Evolutionary conservation across 495 filamentous ascomycete species (phyloP).

Genomic region (Lepidopterella palustris): DNA sequence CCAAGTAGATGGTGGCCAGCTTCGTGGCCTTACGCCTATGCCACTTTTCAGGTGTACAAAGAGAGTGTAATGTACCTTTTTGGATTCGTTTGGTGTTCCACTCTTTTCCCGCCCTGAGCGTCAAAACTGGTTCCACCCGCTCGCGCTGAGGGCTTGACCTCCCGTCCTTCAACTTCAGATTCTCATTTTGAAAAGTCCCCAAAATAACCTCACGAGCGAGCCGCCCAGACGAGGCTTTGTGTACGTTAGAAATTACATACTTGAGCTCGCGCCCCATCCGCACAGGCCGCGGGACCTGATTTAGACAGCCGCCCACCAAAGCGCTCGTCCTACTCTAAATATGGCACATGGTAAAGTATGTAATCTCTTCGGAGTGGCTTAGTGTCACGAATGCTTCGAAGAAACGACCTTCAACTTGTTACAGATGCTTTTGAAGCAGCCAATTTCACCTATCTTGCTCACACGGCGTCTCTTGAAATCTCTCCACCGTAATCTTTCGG

Average conservation of each 20-base stretch:
- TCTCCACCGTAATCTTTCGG: background rate
- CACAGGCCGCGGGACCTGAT: constrained; percentile 7
- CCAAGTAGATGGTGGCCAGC: no score
- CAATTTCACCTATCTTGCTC: background rate
- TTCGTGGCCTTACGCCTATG: no score
- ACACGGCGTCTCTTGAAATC: background rate
- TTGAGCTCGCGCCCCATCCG: constrained; percentile 11
- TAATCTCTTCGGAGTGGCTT: background rate
- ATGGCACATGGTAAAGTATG: background rate
- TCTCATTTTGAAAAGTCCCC: background rate
- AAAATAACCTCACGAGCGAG: constrained; percentile 11
- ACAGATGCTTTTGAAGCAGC: no score
- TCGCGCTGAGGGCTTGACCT: constrained; percentile 1
- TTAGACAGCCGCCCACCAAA: constrained; percentile 21
- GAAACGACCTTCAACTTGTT: no score
- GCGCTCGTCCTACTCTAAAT: constrained; percentile 10
- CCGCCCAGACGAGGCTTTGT: constrained; percentile 24
- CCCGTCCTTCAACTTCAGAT: constrained; percentile 4
- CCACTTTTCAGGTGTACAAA: no score
- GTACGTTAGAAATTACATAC: constrained; percentile 4
- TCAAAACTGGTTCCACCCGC: constrained; percentile 2
- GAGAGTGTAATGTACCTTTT: no score
- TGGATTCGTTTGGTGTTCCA: no score
- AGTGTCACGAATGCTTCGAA: background rate
- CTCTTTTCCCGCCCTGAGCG: no score